Percentiles rank a stretch among this genome's conserved stretches.
Conservation (phyloP, 805 yeast genomes). For the Zygosaccharomyces bailii region DNA sequence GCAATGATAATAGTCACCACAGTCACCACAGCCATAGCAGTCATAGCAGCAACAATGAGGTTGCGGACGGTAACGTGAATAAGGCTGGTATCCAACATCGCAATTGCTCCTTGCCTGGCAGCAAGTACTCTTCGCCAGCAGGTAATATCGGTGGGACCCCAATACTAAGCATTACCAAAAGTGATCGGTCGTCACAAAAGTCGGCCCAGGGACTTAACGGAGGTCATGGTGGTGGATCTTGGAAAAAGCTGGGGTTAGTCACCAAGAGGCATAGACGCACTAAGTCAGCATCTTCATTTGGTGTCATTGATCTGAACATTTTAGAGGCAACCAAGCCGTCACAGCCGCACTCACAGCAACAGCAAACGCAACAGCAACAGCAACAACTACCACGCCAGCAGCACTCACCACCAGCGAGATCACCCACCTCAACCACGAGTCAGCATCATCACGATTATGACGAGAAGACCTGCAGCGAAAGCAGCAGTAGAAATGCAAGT, state of each 20-base stretch:
- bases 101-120: slow-evolving; percentile 24
- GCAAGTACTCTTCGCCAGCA: slow-evolving; percentile 12
- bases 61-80: neutral
- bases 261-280: slow-evolving; percentile 29
- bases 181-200: neutral
- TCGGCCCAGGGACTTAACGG: neutral
- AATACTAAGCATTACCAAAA: slow-evolving; percentile 21
- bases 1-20: slow-evolving; percentile 8
- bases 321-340: slow-evolving; percentile 19
- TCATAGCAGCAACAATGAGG: slow-evolving; percentile 2
- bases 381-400: neutral
- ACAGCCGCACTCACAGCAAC: slow-evolving; percentile 1
- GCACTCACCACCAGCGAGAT: slow-evolving; percentile 1
- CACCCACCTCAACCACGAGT: slow-evolving; percentile 4
- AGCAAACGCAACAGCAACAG: neutral
- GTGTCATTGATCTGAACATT: slow-evolving; percentile 32
- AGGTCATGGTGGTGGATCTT: neutral
- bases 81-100: neutral
- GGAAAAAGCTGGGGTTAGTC: slow-evolving; percentile 10
- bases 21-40: slow-evolving; percentile 6
- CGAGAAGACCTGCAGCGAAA: slow-evolving; percentile 34
- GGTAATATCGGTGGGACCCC: slow-evolving; percentile 23
- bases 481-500: slow-evolving; percentile 27
- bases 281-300: slow-evolving; percentile 28
- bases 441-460: slow-evolving; percentile 19